Evolutionary conservation across 1,139 yeast species (phyloP).

Genomic region (Yamadazyma siamensis): DNA sequence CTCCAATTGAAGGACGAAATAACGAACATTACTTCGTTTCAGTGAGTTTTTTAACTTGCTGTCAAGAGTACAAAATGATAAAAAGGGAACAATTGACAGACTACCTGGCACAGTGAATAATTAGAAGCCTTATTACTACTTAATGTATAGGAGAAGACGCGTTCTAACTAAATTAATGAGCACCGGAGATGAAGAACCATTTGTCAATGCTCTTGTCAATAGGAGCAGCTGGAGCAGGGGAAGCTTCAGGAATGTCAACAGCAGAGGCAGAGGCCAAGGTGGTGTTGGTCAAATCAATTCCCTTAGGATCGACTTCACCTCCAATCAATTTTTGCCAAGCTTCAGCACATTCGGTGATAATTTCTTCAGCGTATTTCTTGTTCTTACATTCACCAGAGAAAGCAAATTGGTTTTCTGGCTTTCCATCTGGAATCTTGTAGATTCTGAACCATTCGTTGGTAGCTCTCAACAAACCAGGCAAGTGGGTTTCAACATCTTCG

Average conservation of each 20-base stretch:
- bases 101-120: too few species aligned
- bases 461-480: slow-evolving; percentile 84
- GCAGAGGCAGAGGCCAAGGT: slow-evolving; percentile 57
- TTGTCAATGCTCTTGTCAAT: slow-evolving; percentile 95
- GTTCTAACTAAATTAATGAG: slow-evolving; percentile 44
- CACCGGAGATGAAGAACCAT: slow-evolving; percentile 98
- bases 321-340: slow-evolving; percentile 73
- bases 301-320: slow-evolving; percentile 50
- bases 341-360: slow-evolving; percentile 70
- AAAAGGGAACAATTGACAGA: too few species aligned
- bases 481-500: slow-evolving; percentile 73
- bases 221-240: slow-evolving; percentile 80
- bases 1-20: too few species aligned
- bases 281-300: slow-evolving; percentile 68
- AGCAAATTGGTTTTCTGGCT: slow-evolving; percentile 83
- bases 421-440: slow-evolving; percentile 93
- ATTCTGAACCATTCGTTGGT: slow-evolving; percentile 93
- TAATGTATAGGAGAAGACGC: too few species aligned
- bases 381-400: slow-evolving; percentile 77
- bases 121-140: too few species aligned
- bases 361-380: slow-evolving; percentile 65
- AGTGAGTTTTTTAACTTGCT: too few species aligned
- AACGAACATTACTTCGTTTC: too few species aligned
- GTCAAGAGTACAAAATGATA: too few species aligned
- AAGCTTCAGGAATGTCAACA: slow-evolving; percentile 62